These are phyloP conservation scores for Dorcoceras hygrometricum DNA, from an alignment of 257 asterid genomes.

Conservation along the genomic window DNA sequence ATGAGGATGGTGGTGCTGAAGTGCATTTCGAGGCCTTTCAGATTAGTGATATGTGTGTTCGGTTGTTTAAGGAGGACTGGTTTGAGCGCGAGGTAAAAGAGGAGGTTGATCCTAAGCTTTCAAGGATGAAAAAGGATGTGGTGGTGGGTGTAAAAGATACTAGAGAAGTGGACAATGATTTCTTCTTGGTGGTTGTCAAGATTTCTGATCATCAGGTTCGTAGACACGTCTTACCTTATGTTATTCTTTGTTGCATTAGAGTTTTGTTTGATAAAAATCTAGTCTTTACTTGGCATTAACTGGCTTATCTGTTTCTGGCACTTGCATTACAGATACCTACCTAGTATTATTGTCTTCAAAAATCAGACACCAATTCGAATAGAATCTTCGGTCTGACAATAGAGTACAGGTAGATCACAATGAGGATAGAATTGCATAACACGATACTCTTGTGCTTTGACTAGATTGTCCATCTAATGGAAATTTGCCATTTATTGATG, in stretches of 20 bases:
- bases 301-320: not conserved
- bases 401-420: not conserved
- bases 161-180: constrained; percentile 88
- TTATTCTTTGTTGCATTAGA: not conserved
- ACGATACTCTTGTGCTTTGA: not conserved
- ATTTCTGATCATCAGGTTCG: constrained; percentile 87
- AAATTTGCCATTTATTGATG: not conserved
- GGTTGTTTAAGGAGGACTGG: constrained; percentile 78
- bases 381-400: not conserved
- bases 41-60: constrained; percentile 85
- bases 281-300: not conserved
- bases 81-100: constrained; percentile 59
- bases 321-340: not conserved
- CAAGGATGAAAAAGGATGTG: constrained; percentile 86
- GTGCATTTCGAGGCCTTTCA: constrained; percentile 97
- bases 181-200: constrained; percentile 94
- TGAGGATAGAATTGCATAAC: not conserved
- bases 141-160: constrained; percentile 84
- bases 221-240: constrained; percentile 1
- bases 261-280: constrained; percentile 4
- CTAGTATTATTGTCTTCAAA: not conserved
- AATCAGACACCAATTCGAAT: not conserved
- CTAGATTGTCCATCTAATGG: not conserved
- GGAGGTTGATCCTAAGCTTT: constrained; percentile 81
- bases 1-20: constrained; percentile 73